A percentile compares a stretch with the other conserved stretches of the same genome.
phyloP scores from a whole-genome alignment of 148 eudicot genomes.

The Fallopia convolvulus region DNA sequence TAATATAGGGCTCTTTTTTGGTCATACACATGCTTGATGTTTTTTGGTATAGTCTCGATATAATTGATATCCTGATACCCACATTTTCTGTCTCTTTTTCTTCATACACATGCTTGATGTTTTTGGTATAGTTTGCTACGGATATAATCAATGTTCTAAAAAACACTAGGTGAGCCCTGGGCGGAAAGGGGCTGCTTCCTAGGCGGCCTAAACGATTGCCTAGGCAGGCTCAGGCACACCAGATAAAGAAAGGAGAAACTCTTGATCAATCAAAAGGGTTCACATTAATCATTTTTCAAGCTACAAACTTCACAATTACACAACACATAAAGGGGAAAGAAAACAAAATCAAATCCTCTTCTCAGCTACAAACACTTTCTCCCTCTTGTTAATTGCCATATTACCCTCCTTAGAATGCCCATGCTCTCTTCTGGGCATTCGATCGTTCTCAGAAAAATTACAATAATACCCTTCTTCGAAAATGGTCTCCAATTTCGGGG shows the following conservation, averaged over 20 bases:
- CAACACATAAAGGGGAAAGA: neutral
- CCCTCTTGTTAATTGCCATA: neutral
- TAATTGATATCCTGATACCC: no score
- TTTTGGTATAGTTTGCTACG: no score
- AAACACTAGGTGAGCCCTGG: no score
- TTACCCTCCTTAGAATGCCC: neutral
- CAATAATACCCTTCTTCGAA: conserved; percentile 7
- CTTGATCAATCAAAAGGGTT: neutral
- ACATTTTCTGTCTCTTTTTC: no score
- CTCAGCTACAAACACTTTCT: neutral
- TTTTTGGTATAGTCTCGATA: no score
- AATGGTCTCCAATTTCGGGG: conserved; percentile 8
- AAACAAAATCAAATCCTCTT: neutral
- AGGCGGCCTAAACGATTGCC: no score
- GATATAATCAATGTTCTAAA: no score
- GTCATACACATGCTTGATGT: no score
- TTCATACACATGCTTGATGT: no score
- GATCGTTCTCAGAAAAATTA: neutral
- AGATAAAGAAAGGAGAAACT: neutral
- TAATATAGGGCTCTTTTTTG: no score
- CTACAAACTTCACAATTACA: neutral
- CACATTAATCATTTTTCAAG: neutral
- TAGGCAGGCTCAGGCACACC: neutral
- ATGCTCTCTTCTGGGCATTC: neutral
- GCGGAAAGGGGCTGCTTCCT: no score